Evolutionary conservation across 2,329 filamentous ascomycete genomes (phyloP), one percentile per base, ranked within the genome.

Genomic region (Nemania abortiva): DNA sequence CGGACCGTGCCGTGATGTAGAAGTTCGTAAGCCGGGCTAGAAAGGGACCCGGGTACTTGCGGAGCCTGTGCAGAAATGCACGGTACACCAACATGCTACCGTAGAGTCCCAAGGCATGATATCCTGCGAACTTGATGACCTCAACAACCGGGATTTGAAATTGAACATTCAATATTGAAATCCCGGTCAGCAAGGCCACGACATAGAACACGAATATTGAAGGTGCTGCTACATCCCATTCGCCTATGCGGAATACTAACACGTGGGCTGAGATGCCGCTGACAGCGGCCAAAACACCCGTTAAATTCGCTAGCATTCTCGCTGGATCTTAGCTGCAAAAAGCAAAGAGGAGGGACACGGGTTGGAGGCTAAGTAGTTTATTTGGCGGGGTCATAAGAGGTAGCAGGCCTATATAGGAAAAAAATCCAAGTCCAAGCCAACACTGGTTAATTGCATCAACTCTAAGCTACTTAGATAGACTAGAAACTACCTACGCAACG

Each of bases 1-100:
- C 82, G 6, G 86, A 85, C 57, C 87, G 84, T 64, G 85, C 87
- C 1, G 82, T 80, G 34, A 81, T 79, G 42, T 83, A 81, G 74
- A 81, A 82, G 24, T 79, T 76, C 9, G 81, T 81, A 58, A 84
- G 59, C 53, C 80, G 81, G 11, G 80, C 79, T 13, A 81, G 70
- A 18, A 82, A 73, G 1, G 83, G 84, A 3, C 83, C 83, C 10
- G 82, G 83, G 58, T 82, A 82, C 18, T 75, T 77, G 2, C 78
- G 76, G 0, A 84, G 74, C 7, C 82, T 80, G 66, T 84, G 83
- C 55, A 83, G 77, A 29, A 76, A 79, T 10, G 81, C 56, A 18
- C 81, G 77, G 64, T 81, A 83, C 27, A 78, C 66, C 9, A 77
- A 11, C n/a, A 82, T 76, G 52, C 79, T 81, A n/a, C 73, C 50